Evolutionary conservation across 202 grass and related monocot species (phyloP).

Genomic region (Eragrostis tef): DNA sequence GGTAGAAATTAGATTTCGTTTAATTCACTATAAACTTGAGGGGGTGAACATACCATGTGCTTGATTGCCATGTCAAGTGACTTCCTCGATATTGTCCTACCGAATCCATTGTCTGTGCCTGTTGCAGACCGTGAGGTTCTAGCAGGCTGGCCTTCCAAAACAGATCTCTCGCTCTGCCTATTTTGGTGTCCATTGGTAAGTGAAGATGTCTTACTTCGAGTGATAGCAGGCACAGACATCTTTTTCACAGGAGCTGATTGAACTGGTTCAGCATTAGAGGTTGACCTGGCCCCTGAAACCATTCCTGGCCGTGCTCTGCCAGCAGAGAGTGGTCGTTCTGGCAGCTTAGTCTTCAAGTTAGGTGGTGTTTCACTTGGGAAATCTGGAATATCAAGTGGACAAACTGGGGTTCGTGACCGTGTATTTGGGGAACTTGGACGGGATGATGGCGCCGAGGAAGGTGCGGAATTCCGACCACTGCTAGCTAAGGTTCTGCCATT

Average conservation of each 20-base stretch:
- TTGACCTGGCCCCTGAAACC: conserved; percentile 51
- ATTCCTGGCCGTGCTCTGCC: conserved; percentile 72
- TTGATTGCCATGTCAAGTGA: conserved; percentile 97
- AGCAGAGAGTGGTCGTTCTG: conserved; percentile 75
- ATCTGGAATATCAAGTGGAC: conserved; percentile 78
- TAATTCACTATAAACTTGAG: conserved; percentile 41
- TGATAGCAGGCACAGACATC: conserved; percentile 73
- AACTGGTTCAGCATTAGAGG: conserved; percentile 54
- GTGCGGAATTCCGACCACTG: conserved; percentile 64
- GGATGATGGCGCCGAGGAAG: conserved; percentile 74
- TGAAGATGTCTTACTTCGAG: conserved; percentile 65
- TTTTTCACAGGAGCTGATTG: conserved; percentile 60
- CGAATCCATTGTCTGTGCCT: conserved; percentile 76
- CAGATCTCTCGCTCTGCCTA: conserved; percentile 48
- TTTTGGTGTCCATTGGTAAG: conserved; percentile 63
- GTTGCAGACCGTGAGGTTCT: conserved; percentile 48
- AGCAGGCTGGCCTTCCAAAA: conserved; percentile 50
- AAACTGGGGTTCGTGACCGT: conserved; percentile 65
- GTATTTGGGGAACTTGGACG: conserved; percentile 79
- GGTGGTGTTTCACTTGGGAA: conserved; percentile 83
- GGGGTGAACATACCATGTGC: conserved; percentile 78
- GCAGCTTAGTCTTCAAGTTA: conserved; percentile 82
- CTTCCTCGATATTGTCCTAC: conserved; percentile 93
- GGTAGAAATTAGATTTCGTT: conserved; percentile 8
- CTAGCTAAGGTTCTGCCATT: conserved; percentile 47